Evolutionary conservation across 2,329 filamentous ascomycete genomes (phyloP).

Genomic region (Hysterium pulicare): DNA sequence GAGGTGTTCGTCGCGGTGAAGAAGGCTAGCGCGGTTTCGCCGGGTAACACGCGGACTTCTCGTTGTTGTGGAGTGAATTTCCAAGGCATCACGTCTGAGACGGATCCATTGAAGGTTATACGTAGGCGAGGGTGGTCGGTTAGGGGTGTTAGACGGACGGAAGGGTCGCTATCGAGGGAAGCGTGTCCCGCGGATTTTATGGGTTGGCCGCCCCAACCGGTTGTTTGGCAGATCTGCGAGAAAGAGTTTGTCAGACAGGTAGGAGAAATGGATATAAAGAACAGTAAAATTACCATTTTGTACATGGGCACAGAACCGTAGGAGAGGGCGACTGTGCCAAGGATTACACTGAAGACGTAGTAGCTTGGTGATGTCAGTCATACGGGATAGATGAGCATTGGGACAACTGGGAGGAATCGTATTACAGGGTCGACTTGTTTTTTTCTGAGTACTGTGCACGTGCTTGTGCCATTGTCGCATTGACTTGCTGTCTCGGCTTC

Average conservation of each 20-base stretch:
- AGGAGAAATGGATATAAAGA: constrained; percentile 1
- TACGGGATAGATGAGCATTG: not conserved
- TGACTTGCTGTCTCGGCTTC: constrained; percentile 29
- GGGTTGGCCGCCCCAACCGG: constrained; percentile 89
- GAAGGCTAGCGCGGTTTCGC: constrained; percentile 94
- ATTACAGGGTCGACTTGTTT: constrained; percentile 65
- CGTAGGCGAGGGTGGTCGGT: constrained; percentile 78
- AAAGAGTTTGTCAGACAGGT: constrained; percentile 7
- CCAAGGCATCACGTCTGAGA: constrained; percentile 94
- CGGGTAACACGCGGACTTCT: constrained; percentile 90
- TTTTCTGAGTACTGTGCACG: constrained; percentile 62
- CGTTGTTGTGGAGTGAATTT: constrained; percentile 96
- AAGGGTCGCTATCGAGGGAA: constrained; percentile 58
- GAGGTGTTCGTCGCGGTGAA: constrained; percentile 95
- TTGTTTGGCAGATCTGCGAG: constrained; percentile 72
- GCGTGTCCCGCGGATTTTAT: constrained; percentile 73
- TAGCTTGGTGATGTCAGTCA: constrained; percentile 48
- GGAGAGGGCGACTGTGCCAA: constrained; percentile 74
- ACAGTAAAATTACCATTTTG: constrained; percentile 65
- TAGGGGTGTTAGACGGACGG: constrained; percentile 75
- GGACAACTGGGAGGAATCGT: constrained; percentile 4
- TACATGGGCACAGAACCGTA: constrained; percentile 85
- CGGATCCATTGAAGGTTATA: constrained; percentile 93
- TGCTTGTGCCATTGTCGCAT: constrained; percentile 62
- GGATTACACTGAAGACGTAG: constrained; percentile 72